Base-by-base conservation (phyloP, 1,284 basidiomycete species). In the Papiliotrema flavescens region DNA sequence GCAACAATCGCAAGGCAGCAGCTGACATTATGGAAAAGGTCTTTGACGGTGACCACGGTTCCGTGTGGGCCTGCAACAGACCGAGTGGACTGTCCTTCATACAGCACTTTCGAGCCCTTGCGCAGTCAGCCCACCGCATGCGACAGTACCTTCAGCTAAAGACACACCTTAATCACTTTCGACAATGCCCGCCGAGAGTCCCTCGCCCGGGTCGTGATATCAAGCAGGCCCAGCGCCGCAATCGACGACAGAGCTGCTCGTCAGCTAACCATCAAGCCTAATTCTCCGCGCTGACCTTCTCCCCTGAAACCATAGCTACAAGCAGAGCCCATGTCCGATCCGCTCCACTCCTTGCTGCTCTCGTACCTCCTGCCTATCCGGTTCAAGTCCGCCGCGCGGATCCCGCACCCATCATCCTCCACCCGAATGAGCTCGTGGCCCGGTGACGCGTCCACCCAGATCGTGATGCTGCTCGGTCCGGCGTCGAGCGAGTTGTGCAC, bases 301-400 rank as follows among this genome's bases (percentile, higher is more conserved):
- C 91, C 91, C 57, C 90, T 83, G 75, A 90, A 93, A 0, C 91
- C 91, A 76, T 91, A 91, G 1, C 84, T 86, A 9, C 81, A 65
- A 2, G 51, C 49, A 15, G 55, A 48, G 2, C 57, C 60, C 2
- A 54, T 20, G 39, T 47, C 50, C 22, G 47, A 44, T 45, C 53
- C 57, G 42, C 55, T 64, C 19, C 54, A 26, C 6, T 39, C 28
- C 49, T 66, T 67, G 42, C 53, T 61, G 11, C 55, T 58, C 41
- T 50, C 60, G 56, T 90, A 89, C 61, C 88, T 79, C 81, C 75
- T 73, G 3, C 82, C 84, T 15, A 93, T 75, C 13, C 76, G 59
- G 23, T 69, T 76, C 61, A 94, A 74, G 0, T 82, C 83, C 11
- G 82, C 80, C 63, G 79, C 81, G 32, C 74, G 76, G 47, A 96